Percentiles rank a stretch among this genome's conserved stretches.
Conservation (phyloP, 371 early-diverging fungal genomes). For the Mortierella sp. region DNA sequence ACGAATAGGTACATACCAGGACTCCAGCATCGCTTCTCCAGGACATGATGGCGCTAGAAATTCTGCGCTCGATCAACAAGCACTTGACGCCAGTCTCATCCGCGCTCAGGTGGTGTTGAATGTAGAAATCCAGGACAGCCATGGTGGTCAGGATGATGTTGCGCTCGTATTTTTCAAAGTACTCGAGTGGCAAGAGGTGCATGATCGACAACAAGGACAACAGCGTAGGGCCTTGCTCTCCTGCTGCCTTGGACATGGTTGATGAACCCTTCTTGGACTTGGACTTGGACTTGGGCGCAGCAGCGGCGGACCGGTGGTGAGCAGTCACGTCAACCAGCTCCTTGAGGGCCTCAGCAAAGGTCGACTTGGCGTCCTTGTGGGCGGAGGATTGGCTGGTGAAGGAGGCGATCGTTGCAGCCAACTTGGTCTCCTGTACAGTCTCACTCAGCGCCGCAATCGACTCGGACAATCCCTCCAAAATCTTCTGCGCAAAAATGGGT, state of each 20-base stretch:
- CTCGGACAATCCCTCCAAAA: constrained; percentile 27
- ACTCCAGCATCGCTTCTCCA: constrained; percentile 60
- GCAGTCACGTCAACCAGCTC: constrained; percentile 22
- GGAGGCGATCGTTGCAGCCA: constrained; percentile 7
- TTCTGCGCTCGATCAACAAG: constrained; percentile 57
- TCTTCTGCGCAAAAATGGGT: constrained; percentile 43
- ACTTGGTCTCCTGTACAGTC: constrained; percentile 7
- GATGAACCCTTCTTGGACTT: constrained; percentile 14
- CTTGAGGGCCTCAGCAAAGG: constrained; percentile 35
- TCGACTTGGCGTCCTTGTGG: constrained; percentile 28
- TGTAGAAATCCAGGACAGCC: constrained; percentile 62
- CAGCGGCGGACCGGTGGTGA: constrained; percentile 6
- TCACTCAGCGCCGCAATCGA: constrained; percentile 49
- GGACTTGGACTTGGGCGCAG: constrained; percentile 1
- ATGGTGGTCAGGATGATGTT: constrained; percentile 58
- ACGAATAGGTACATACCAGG: constrained; percentile 48
- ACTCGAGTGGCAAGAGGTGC: constrained; percentile 68
- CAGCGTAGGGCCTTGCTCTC: constrained; percentile 12
- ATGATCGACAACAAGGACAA: constrained; percentile 43
- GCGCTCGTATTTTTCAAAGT: constrained; percentile 65
- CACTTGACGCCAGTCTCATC: constrained; percentile 51
- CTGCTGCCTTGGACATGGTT: neutral
- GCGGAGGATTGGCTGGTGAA: constrained; percentile 12
- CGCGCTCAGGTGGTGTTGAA: constrained; percentile 36
- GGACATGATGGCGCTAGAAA: constrained; percentile 59